phyloP scores from a whole-genome alignment of 495 filamentous ascomycete genomes.

The Tuber brumale region DNA sequence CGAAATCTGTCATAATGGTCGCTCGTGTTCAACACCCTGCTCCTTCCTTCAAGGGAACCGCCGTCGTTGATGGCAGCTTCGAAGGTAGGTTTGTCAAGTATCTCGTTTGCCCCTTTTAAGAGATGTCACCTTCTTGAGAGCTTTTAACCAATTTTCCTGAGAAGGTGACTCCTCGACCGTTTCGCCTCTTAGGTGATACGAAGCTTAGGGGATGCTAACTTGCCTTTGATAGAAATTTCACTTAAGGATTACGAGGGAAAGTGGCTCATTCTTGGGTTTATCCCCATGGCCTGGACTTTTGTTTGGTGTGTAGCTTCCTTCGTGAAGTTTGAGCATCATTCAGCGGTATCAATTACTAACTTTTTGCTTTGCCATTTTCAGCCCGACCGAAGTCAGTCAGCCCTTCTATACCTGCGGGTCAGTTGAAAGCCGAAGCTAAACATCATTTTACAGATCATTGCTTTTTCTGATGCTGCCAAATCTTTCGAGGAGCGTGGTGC shows the following conservation, averaged over 20 bases:
- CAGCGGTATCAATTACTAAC: slow-evolving; percentile 14
- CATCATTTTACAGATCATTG: slow-evolving; percentile 45
- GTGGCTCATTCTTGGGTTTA: slow-evolving; percentile 51
- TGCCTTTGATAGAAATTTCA: slow-evolving; percentile 42
- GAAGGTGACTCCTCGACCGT: background rate
- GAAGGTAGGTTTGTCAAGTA: slow-evolving; percentile 44
- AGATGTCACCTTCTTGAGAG: background rate
- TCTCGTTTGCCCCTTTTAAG: slow-evolving; percentile 3
- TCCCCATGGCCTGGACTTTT: slow-evolving; percentile 53
- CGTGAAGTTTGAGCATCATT: background rate
- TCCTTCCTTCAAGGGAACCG: slow-evolving; percentile 49
- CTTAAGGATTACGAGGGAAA: slow-evolving; percentile 47
- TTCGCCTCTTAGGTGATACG: background rate
- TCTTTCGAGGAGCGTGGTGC: slow-evolving; percentile 47
- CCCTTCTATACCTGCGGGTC: slow-evolving; percentile 7
- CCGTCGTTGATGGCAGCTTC: slow-evolving; percentile 48
- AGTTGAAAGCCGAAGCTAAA: slow-evolving; percentile 13
- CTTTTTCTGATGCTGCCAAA: slow-evolving; percentile 46
- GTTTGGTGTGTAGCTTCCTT: slow-evolving; percentile 44
- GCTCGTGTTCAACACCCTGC: slow-evolving; percentile 52
- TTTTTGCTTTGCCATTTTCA: slow-evolving; percentile 20
- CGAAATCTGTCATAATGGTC: slow-evolving; percentile 32
- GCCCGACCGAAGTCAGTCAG: slow-evolving; percentile 45
- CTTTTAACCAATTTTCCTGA: background rate
- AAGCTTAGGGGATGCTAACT: background rate